Evolutionary conservation across 441 rosid species (phyloP), one percentile per base, ranked within the genome.

Genomic region (Isatis lusitanica): DNA sequence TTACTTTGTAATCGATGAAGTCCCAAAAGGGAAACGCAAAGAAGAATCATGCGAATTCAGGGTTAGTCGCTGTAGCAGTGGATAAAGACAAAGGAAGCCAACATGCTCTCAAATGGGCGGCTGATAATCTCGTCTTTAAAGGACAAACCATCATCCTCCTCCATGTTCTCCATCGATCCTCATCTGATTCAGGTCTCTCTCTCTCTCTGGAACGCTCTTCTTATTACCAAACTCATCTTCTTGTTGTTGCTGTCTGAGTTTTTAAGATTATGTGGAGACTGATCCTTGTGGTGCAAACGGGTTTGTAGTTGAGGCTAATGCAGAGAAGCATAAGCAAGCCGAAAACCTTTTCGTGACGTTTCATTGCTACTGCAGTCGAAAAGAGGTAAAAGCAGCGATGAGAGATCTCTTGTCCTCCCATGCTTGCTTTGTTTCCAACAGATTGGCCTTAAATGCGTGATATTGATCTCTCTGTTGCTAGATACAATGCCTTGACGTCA

Each of bases 281-380:
- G 28, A 7, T 33, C 18, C 9, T 33, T 40, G 18, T 30, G 8
- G 56, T 63, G 76, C 24, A 1, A 50, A 40, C 57, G 68, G 39
- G 35, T 39, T 69, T 59, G 67, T 36, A 77, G 76, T 13, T 16
- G 86, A 85, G 48, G 5, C 30, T 40, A 56, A 9, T 50, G 51
- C 76, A 63, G 80, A 73, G 38, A 85, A 77, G 69, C 75, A 86
- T 69, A 84, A 82, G 81, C 74, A 70, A 52, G 80, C 86, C 26
- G 78, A 79, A 69, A 90, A 86, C 57, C 85, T 91, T 39, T 90
- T 93, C 74, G 84, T 90, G 76, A 78, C 95, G 33, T 91, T 88
- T 80, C 97, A 82, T 69, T 95, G 97, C 84, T 95, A 86, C 44
- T 88, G 98, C 68, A 86, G 95, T 38, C 94, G 95, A 38, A 95